These are phyloP conservation scores for Calocybe indica DNA, from an alignment of 768 basidiomycete species.

Conservation along the genomic window DNA sequence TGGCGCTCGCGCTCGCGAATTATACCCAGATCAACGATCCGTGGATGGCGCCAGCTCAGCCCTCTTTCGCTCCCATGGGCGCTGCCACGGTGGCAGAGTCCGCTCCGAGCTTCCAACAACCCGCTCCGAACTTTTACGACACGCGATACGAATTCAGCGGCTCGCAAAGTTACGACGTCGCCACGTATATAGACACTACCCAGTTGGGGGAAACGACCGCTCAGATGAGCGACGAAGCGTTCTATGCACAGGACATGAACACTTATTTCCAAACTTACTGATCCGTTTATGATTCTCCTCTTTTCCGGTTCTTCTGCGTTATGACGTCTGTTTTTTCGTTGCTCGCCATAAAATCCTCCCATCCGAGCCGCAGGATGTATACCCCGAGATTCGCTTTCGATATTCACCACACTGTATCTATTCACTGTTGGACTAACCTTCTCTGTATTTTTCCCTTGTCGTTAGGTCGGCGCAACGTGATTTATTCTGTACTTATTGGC, in stretches of 20 bases:
- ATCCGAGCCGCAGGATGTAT: too few species aligned
- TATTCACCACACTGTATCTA: too few species aligned
- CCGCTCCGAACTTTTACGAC: not conserved
- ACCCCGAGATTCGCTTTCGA: too few species aligned
- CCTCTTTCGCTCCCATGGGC: not conserved
- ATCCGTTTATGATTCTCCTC: constrained; percentile 3
- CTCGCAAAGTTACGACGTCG: constrained; percentile 5
- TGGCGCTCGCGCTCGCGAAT: not conserved
- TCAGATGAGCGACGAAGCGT: constrained; percentile 10
- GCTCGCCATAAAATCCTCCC: too few species aligned
- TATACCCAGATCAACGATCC: not conserved
- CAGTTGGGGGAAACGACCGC: too few species aligned
- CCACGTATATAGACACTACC: not conserved
- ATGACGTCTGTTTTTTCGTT: too few species aligned
- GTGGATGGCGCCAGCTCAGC: constrained; percentile 2
- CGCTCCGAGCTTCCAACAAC: constrained; percentile 5
- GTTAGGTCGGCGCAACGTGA: too few species aligned
- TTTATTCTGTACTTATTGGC: too few species aligned
- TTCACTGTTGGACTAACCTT: too few species aligned
- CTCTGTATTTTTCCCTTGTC: too few species aligned
- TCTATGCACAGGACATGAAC: constrained; percentile 21
- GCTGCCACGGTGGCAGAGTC: constrained; percentile 1
- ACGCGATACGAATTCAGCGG: not conserved
- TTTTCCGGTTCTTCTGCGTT: not conserved
- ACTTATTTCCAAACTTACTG: constrained; percentile 17